phyloP scores from a whole-genome alignment of 1,284 basidiomycete species.

The Cystobasidiaceae sp. region DNA sequence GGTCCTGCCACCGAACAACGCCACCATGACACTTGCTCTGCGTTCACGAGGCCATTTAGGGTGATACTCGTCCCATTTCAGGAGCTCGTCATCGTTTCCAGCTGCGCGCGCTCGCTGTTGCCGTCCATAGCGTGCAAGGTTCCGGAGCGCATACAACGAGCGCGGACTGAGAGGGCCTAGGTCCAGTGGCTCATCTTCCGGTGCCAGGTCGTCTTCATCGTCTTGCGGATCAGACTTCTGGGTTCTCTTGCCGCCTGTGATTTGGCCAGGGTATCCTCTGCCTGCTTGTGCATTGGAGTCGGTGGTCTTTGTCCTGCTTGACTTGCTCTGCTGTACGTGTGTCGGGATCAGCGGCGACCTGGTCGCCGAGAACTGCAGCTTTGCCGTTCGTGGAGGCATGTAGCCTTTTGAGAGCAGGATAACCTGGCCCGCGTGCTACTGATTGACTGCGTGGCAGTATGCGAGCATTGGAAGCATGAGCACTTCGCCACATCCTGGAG shows the following conservation, averaged over 20 bases:
- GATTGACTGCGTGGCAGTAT: no score
- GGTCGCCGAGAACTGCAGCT: no score
- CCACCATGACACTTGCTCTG: conserved; percentile 29
- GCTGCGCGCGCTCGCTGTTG: background rate
- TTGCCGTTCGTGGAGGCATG: no score
- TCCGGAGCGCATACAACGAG: conserved; percentile 24
- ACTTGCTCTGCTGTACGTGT: background rate
- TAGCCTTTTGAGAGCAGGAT: no score
- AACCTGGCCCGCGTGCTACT: no score
- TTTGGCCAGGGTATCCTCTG: conserved; percentile 12
- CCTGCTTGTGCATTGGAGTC: background rate
- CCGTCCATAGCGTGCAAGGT: conserved; percentile 23
- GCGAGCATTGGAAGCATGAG: no score
- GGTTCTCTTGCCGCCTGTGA: conserved; percentile 1
- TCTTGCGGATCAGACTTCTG: background rate
- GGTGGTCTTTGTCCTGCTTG: background rate
- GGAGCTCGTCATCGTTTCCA: background rate
- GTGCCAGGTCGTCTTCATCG: conserved; percentile 21
- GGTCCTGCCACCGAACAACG: conserved; percentile 22
- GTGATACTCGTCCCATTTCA: conserved; percentile 1
- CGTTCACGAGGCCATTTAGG: conserved; percentile 22
- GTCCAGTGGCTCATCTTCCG: conserved; percentile 18
- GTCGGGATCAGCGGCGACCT: no score
- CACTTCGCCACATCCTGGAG: no score
- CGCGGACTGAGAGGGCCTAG: conserved; percentile 26